Evolutionary conservation across 2,329 filamentous ascomycete genomes (phyloP), one percentile per base, ranked within the genome.

Genomic region (Aspergillus niger): DNA sequence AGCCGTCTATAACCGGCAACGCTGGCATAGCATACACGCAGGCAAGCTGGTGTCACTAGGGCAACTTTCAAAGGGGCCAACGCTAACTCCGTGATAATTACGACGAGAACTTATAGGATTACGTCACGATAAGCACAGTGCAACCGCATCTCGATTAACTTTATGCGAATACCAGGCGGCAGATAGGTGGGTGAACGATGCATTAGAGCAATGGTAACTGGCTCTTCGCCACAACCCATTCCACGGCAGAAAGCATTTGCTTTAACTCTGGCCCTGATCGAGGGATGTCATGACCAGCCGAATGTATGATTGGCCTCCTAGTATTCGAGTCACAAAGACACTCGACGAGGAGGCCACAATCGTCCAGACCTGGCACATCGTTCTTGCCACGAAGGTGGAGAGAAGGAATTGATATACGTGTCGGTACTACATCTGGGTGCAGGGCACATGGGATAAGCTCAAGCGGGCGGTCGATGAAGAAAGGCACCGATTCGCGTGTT

Each of bases 361-460:
- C n/a, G 7, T 3, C 20, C 2, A 65, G 22, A 5, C 43, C 36
- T 3, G 51, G 24, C 8, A 47, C 39, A 8, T 65, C 63, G 11
- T 60, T 59, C n/a, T 44, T 57, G 20, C 32, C 44, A 11, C 47
- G 44, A 20, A 58, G 22, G 54, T 63, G 63, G 3, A 65, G 11
- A 2, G 63, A 63, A 2, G 61, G 61, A 36, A 65, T 63, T 15
- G 38, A 4, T 6, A 65, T 32, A 15, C 59, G 56, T 3, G 54
- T 26, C 6, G 28, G 17, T n/a, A 26, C 58, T 4, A 60, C 11
- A 43, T 47, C 55, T 3, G 56, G 61, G n/a, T 55, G 43, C 6
- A 61, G 3, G 5, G 47, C n/a, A 24, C 59, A 61, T 2, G 63
- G 63, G 7, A 63, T 47, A 5, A 59, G 58, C 3, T 28, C 4